Percentiles rank a stretch among this genome's conserved stretches.
Evolutionary conservation across 805 yeast genomes (phyloP).

Genomic region (Metschnikowia corniflorae): DNA sequence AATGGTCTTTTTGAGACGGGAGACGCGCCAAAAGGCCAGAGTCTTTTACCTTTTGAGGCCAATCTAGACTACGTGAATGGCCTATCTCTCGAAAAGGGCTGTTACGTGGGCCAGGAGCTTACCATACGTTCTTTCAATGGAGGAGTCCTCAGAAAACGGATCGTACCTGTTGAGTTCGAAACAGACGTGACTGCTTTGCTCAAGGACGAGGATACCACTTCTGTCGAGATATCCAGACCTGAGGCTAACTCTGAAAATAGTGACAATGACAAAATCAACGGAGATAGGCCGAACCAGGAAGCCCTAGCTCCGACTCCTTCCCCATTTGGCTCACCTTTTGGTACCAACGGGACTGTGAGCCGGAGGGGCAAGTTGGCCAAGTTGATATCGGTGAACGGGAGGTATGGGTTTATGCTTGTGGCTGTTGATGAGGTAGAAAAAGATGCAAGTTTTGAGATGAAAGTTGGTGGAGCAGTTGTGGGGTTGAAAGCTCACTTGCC

Average conservation of each 20-base stretch:
- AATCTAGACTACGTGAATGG: slow-evolving; percentile 81
- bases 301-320: slow-evolving; percentile 1
- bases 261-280: slow-evolving; percentile 7
- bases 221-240: slow-evolving; percentile 16
- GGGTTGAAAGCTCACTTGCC: slow-evolving; percentile 57
- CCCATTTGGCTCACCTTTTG: slow-evolving; percentile 3
- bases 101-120: slow-evolving; percentile 94
- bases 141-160: slow-evolving; percentile 78
- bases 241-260: neutral
- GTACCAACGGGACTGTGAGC: slow-evolving; percentile 15
- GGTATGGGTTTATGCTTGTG: slow-evolving; percentile 64
- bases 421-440: slow-evolving; percentile 44
- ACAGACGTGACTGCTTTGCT: slow-evolving; percentile 10
- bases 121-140: slow-evolving; percentile 84
- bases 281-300: neutral
- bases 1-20: slow-evolving; percentile 39
- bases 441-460: slow-evolving; percentile 33
- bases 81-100: slow-evolving; percentile 85
- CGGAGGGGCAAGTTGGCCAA: slow-evolving; percentile 41
- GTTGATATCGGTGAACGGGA: slow-evolving; percentile 52
- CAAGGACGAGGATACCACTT: slow-evolving; percentile 10
- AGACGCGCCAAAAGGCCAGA: slow-evolving; percentile 29
- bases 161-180: slow-evolving; percentile 58
- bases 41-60: slow-evolving; percentile 72
- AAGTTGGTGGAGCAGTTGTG: slow-evolving; percentile 27